A percentile compares a stretch with the other conserved stretches of the same genome.
Evolutionary conservation across 2,329 filamentous ascomycete genomes (phyloP).

Genomic region (Neoarthrinium moseri): DNA sequence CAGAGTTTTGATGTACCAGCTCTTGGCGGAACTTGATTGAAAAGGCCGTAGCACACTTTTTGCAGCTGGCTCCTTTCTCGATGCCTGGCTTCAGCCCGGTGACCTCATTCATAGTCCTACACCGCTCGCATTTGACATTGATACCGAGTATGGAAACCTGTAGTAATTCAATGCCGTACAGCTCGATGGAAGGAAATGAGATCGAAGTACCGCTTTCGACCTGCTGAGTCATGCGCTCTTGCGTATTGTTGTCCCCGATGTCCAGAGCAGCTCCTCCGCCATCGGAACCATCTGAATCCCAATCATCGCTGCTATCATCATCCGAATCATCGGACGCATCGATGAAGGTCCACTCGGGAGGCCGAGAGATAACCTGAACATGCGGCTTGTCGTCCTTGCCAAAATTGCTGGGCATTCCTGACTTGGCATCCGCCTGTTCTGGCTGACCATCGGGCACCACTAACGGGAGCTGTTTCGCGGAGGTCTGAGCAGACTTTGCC

Average conservation of each 20-base stretch:
- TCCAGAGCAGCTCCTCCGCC: constrained; percentile 40
- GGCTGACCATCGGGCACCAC: not conserved
- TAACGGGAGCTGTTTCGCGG: constrained; percentile 14
- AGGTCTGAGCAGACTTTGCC: constrained; percentile 50
- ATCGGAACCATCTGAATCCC: constrained; percentile 47
- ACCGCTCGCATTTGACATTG: constrained; percentile 75
- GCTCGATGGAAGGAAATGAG: constrained; percentile 74
- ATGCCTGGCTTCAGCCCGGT: constrained; percentile 59
- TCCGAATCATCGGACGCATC: constrained; percentile 45
- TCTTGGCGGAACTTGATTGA: constrained; percentile 61
- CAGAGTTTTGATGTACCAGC: constrained; percentile 70
- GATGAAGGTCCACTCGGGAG: constrained; percentile 68
- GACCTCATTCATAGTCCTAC: constrained; percentile 71
- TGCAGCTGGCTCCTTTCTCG: constrained; percentile 53
- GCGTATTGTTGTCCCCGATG: constrained; percentile 17
- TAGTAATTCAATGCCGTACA: constrained; percentile 75
- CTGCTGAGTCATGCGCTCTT: constrained; percentile 33
- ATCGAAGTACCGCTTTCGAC: constrained; percentile 71
- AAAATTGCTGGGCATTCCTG: constrained; percentile 17
- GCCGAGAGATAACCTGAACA: constrained; percentile 69
- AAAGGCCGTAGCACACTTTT: constrained; percentile 56
- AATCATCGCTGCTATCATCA: constrained; percentile 36
- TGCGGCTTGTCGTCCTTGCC: constrained; percentile 55
- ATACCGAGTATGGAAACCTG: constrained; percentile 67
- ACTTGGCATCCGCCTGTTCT: constrained; percentile 11